Evolutionary conservation across 495 filamentous ascomycete species (phyloP).

Genomic region (Lophiostoma macrostomum): DNA sequence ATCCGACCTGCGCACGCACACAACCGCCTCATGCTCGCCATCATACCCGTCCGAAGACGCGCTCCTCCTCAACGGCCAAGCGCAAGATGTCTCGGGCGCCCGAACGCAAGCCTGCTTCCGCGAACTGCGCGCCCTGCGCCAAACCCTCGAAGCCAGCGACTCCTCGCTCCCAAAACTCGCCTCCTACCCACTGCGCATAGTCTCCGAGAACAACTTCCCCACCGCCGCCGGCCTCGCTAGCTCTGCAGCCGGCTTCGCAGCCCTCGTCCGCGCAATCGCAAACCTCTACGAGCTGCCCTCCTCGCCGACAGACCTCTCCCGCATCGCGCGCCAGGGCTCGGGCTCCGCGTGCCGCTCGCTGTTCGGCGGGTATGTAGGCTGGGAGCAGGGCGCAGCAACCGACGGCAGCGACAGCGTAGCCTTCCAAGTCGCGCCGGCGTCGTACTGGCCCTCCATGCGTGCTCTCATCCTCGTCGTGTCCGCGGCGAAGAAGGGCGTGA

Average conservation of each 20-base stretch:
- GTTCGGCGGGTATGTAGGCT: conserved; percentile 94
- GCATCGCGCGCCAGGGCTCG: conserved; percentile 91
- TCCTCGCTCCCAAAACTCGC: conserved; percentile 74
- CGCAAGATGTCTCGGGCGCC: conserved; percentile 79
- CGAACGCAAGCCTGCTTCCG: conserved; percentile 89
- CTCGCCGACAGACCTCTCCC: conserved; percentile 72
- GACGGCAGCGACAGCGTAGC: conserved; percentile 85
- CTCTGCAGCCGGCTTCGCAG: conserved; percentile 91
- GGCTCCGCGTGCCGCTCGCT: conserved; percentile 89
- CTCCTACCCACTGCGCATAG: conserved; percentile 69
- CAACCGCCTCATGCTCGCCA: conserved; percentile 87
- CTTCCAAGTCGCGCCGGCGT: conserved; percentile 76
- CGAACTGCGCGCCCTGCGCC: conserved; percentile 73
- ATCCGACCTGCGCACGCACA: conserved; percentile 88
- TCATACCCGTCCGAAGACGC: conserved; percentile 67
- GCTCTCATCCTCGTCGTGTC: conserved; percentile 86
- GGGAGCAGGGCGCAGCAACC: conserved; percentile 66
- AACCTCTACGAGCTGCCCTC: conserved; percentile 82
- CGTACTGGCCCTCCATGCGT: conserved; percentile 93
- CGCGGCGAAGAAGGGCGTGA: conserved; percentile 91
- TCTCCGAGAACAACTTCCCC: conserved; percentile 97
- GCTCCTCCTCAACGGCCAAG: conserved; percentile 77
- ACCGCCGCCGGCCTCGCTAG: conserved; percentile 94
- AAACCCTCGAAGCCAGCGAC: conserved; percentile 67
- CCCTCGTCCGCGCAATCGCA: conserved; percentile 87